Base-by-base conservation (phyloP, 2,329 filamentous ascomycete genomes). In the Colletotrichum tanaceti region DNA sequence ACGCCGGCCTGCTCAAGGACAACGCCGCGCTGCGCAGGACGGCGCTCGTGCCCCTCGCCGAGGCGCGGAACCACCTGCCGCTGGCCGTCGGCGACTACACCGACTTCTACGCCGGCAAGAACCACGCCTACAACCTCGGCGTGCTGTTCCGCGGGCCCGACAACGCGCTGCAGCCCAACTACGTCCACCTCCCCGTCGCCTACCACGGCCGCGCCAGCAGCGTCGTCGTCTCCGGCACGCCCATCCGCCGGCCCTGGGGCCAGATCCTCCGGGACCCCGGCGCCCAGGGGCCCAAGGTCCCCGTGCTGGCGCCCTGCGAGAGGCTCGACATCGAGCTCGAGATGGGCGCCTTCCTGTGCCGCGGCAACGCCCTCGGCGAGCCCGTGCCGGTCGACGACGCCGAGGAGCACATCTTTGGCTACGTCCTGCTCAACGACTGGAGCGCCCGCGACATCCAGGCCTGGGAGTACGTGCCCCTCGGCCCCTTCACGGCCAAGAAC, bases 31-130 rank as follows among this genome's bases (percentile, higher is more conserved):
- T 82, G 0, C 74, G 73, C 47, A 63, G 74, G 10, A 44, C 68
- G 1, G 77, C 76, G 7, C 63, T 80, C 16, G 7, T 81, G 5
- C 73, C 73, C 7, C 64, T 74, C 1, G 54, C 77, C 38, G 84
- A 86, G 5, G 86, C 90, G n/a, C 85, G 82, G 69, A 90, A 86
- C 74, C 92, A 94, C 71, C 74, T 95, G 1, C 93, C 93, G 1
- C 87, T 96, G 83, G 82, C 86, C 44, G 93, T 95, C 73, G 91
- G 92, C 39, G 93, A 95, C 76, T 95, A 95, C 77, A 93, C 92
- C 2, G 93, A 96, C 76, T 96, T 95, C 80, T 96, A 93, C 75
- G 93, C 91, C 16, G 92, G 93, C 57, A 81, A 90, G 73, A 90
- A 94, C 75, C 93, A 96, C 78, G 93, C 93, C 5, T 91, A 89